Base-by-base conservation (phyloP, 2,329 filamentous ascomycete genomes). In the Curvularia lunata region DNA sequence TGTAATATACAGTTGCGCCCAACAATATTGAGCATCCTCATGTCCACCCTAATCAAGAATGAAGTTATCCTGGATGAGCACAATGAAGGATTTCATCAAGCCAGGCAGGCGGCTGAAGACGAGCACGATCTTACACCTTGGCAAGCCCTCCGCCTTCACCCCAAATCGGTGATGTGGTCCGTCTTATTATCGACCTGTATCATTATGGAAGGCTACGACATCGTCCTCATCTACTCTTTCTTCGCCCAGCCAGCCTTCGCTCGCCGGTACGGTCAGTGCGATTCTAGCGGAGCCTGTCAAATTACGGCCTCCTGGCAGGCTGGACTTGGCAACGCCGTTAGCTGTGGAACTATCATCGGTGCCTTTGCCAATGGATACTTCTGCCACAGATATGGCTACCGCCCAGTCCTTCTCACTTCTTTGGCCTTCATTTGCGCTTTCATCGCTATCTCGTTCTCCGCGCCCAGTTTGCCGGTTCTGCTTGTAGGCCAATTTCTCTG, bases 191-290 rank as follows among this genome's bases (percentile, higher is more conserved):
- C 90, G 5, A 92, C 89, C 0, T 91, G 88, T 74, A 92, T 96
- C 72, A 86, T 86, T 65, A 96, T 96, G 92, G 91, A 96, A 76
- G 91, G 91, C 9, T 95, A 92, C 78, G 91, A 96, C 73, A 83
- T 94, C 59, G 87, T 85, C 66, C 80, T 95, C 52, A 86, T 94
- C 72, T 89, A 87, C 78, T 91, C 91, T 75, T 91, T 94, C 71
- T 92, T 84, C 58, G 79, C 70, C 5, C 76, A 76, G 37, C 72
- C 74, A 30, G 63, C 75, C 16, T 80, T 82, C 71, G 71, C 78
- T 42, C 49, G 65, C 45, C 70, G 74, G 51, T 80, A 75, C 55
- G 77, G 79, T 49, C 62, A 73, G 1, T 65, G 66, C 41, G 34
- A 51, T 18, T 38, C 66, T 2, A 65, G 75, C 28, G 72, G 69